These are phyloP conservation scores for Cantharellus anzutake DNA, from an alignment of 768 basidiomycete species.

Conservation along the genomic window DNA sequence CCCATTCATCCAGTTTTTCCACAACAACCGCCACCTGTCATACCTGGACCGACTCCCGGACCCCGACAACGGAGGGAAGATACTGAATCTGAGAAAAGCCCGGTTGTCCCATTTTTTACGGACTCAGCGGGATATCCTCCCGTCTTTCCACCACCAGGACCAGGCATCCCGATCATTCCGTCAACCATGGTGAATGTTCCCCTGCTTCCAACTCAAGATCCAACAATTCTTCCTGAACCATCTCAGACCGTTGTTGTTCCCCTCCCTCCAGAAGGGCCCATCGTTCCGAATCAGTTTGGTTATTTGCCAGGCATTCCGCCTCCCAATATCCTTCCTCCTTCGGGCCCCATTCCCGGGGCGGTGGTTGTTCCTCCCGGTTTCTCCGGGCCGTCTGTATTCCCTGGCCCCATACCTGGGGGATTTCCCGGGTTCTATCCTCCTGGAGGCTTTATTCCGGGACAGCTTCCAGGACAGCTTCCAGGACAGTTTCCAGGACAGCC, in stretches of 20 bases:
- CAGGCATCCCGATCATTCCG: no score
- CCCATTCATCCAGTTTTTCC: not conserved
- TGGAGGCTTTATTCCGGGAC: not conserved
- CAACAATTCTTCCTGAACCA: not conserved
- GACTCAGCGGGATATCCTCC: not conserved
- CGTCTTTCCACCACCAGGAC: no score
- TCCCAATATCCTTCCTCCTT: not conserved
- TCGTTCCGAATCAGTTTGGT: not conserved
- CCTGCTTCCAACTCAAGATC: no score
- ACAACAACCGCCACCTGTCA: not conserved
- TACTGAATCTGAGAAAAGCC: not conserved
- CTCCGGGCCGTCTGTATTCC: not conserved
- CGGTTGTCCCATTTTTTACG: not conserved
- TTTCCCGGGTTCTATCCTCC: not conserved
- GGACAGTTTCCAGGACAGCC: not conserved
- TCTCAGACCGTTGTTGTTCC: not conserved
- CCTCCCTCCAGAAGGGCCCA: not conserved
- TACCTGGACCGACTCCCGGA: not conserved
- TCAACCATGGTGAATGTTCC: no score
- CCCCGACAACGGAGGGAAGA: not conserved
- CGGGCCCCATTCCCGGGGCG: not conserved
- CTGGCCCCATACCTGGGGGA: not conserved
- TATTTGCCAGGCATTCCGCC: not conserved
- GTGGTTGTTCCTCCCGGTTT: not conserved
- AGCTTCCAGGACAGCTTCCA: not conserved